phyloP scores from a whole-genome alignment of 2,329 filamentous ascomycete genomes.

The Ilyonectria mors-panacis region DNA sequence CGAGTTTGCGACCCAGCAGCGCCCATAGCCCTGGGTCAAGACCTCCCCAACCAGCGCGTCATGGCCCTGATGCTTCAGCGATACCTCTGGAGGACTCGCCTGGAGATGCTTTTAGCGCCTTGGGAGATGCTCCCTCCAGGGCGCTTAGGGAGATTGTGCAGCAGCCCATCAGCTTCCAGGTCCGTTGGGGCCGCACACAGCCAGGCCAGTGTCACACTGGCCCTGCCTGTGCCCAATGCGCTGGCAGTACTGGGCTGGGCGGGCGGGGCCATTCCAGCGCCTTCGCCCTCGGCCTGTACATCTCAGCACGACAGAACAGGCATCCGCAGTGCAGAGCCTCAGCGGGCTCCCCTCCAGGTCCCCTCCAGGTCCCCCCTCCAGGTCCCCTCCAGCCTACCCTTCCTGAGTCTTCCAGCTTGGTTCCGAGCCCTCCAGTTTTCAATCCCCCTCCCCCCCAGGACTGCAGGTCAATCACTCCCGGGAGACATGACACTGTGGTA shows the following conservation, averaged over 20 bases:
- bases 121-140: conserved; percentile 40
- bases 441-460: background rate
- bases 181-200: conserved; percentile 15
- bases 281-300: conserved; percentile 48
- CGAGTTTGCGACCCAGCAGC: conserved; percentile 33
- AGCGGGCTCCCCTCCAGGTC: conserved; percentile 2
- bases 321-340: background rate
- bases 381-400: background rate
- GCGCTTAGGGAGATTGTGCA: conserved; percentile 41
- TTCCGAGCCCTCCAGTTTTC: background rate
- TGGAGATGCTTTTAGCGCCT: conserved; percentile 41
- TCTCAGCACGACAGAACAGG: conserved; percentile 45
- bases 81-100: conserved; percentile 46
- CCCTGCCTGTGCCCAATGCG: conserved; percentile 41
- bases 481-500: background rate
- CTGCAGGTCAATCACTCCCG: background rate
- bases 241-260: conserved; percentile 34
- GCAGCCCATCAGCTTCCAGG: conserved; percentile 10
- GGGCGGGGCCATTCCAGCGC: conserved; percentile 50
- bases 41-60: conserved; percentile 34
- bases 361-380: background rate
- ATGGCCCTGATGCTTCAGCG: conserved; percentile 43
- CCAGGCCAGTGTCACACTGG: conserved; percentile 31
- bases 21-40: conserved; percentile 26
- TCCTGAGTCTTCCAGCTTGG: background rate